Conservation (phyloP, 2,329 filamentous ascomycete species). For the Gyromitra esculenta region DNA sequence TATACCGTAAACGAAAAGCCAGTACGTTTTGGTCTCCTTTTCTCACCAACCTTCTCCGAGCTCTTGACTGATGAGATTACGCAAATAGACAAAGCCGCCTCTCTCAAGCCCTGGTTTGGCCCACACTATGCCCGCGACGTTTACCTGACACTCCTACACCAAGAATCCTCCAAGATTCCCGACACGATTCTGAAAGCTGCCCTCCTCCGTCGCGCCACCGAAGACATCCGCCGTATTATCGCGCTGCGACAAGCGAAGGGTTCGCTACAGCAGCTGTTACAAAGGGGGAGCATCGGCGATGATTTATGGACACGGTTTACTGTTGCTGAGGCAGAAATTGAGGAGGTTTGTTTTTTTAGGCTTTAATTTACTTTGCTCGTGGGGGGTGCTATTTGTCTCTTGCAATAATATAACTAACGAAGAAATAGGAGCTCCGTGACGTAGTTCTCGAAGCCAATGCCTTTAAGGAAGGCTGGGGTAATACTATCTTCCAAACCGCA, state of each 20-base stretch:
- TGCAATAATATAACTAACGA: too few species aligned
- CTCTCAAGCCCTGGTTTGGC: slow-evolving; percentile 93
- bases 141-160: slow-evolving; percentile 90
- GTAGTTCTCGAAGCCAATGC: slow-evolving; percentile 96
- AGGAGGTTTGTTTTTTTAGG: slow-evolving; percentile 66
- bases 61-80: slow-evolving; percentile 38
- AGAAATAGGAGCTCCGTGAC: slow-evolving; percentile 76
- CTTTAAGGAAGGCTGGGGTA: slow-evolving; percentile 86
- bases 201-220: slow-evolving; percentile 84
- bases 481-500: slow-evolving; percentile 94
- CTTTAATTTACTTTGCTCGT: background rate
- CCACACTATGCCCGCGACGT: slow-evolving; percentile 91
- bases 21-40: slow-evolving; percentile 65
- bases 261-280: slow-evolving; percentile 81
- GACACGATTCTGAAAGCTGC: slow-evolving; percentile 88
- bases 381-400: background rate
- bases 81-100: slow-evolving; percentile 75
- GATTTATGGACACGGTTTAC: slow-evolving; percentile 93
- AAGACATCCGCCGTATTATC: slow-evolving; percentile 92
- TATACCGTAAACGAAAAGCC: slow-evolving; percentile 93
- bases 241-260: slow-evolving; percentile 88
- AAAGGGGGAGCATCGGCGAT: slow-evolving; percentile 92
- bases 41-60: slow-evolving; percentile 11
- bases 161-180: slow-evolving; percentile 74
- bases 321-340: slow-evolving; percentile 95